Evolutionary conservation across 2,329 filamentous ascomycete species (phyloP), one percentile per base, ranked within the genome.

Genomic region (Keithomyces neogunnii): DNA sequence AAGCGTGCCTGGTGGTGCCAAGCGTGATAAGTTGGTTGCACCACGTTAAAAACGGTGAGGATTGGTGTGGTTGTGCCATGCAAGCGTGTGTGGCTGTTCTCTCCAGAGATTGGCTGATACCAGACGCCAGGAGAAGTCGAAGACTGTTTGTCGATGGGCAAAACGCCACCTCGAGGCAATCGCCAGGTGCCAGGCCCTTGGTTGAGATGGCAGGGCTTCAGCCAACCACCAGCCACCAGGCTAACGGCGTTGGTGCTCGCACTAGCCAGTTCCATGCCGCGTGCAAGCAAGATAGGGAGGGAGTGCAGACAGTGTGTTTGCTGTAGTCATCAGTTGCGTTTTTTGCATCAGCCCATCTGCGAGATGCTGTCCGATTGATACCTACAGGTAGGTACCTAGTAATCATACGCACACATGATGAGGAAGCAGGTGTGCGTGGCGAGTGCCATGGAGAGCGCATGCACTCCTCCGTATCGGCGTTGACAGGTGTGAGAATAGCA

Each of bases 41-140:
- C 19, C 28, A 32, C 46, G 35, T 52, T 28, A 45, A 52, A 44
- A 52, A 48, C 50, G 50, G 50, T 48, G 49, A 51, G 49, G 32
- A 19, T 42, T 52, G 46, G 39, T 49, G 48, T 49, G 48, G 48
- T 49, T 38, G 32, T n/a, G 39, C 40, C n/a, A 39, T 39, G 50
- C 10, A 19, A 30, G 32, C 26, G 49, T 31, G 32, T 51, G 50
- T 45, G 45, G n/a, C 32, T 28, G 32, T 36, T 32, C 32, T 32
- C 5, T 36, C 33, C 10, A 8, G 39, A 19, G 50, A 51, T 51
- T 51, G 50, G 50, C 35, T 42, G n/a, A 45, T n/a, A 10, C 5
- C 31, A 11, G 31, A 35, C 35, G 40, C 40, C 32, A 28, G 13
- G 32, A 40, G 11, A 40, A 8, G 40, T 33, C 32, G 40, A 44